Base-by-base conservation (phyloP, 73 alveolate species). In the Paramecium sexaurelia region DNA sequence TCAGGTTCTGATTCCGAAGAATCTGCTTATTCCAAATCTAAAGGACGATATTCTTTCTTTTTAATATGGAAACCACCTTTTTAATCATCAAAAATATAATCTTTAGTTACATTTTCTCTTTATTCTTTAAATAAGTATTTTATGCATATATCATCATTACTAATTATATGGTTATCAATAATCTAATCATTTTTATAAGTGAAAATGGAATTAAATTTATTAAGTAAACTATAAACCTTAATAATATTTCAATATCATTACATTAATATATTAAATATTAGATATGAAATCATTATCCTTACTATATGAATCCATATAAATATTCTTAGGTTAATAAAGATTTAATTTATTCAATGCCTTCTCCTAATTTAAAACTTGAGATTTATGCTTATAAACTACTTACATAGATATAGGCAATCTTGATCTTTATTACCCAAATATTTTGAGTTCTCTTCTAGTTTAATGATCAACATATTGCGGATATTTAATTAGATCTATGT, bases 301-400 rank as follows among this genome's bases (percentile, higher is more conserved):
- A 13, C 24, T 36, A 13, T 29, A 32, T 32, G 35, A 15, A 33
- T 71, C 55, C 11, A 8, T 15, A 35, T 71, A 71, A 1, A 32
- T 33, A 36, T 73, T 37, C 55, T 43, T 41, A 5, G 90, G 68
- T 19, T 78, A 17, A 17, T 40, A 22, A 11, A 78, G 17, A 22
- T 37, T 22, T 8, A 78, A 36, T 78, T 78, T 78, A 20, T 26
- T 78, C 7, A 78, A 78, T 41, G 90, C 55, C 4, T 37, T 40
- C 55, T 78, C 90, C 19, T 29, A 45, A 45, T 78, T 19, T 24
- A 20, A 41, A 3, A 5, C 47, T 24, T 37, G 29, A 36, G 90
- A 78, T 78, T 78, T 78, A 78, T 78, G 90, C 17, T 78, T 78
- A 45, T 78, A 78, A 9, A 78, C 90, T 20, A 78, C 32, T 24